A percentile compares a stretch with the other conserved stretches of the same genome.
Conservation (phyloP, 2,329 filamentous ascomycete species). For the Aureobasidium uvarum region DNA sequence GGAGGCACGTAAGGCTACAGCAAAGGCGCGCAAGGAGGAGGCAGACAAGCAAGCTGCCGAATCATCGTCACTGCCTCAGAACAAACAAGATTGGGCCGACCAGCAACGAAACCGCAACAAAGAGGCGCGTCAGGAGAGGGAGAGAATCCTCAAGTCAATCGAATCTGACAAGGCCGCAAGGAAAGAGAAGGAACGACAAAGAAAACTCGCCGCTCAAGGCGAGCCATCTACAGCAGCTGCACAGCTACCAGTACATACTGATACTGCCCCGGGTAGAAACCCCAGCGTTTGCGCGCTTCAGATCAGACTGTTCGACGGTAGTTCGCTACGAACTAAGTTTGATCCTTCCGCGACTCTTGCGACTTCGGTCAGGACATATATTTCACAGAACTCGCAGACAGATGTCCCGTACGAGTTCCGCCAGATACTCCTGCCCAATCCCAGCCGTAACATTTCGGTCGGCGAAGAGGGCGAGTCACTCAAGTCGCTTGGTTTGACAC, state of each 20-base stretch:
- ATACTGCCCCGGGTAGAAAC: background rate
- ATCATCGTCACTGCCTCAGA: conserved; percentile 31
- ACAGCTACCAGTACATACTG: conserved; percentile 16
- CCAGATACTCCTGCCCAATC: conserved; percentile 73
- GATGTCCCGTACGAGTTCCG: conserved; percentile 73
- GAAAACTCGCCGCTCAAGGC: conserved; percentile 44
- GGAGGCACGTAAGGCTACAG: conserved; percentile 42
- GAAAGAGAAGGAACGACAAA: conserved; percentile 55
- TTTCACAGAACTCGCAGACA: conserved; percentile 57
- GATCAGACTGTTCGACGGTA: conserved; percentile 80
- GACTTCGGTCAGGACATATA: conserved; percentile 70
- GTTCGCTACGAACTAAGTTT: conserved; percentile 72
- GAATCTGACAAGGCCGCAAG: conserved; percentile 73
- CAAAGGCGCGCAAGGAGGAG: conserved; percentile 43
- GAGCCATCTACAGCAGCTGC: conserved; percentile 41
- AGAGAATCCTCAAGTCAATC: conserved; percentile 70
- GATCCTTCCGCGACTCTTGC: conserved; percentile 58
- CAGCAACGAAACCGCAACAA: conserved; percentile 60
- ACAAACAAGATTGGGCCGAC: conserved; percentile 37
- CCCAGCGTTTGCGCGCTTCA: conserved; percentile 54
- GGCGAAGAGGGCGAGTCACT: conserved; percentile 71
- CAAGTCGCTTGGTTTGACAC: conserved; percentile 67
- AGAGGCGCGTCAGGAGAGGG: conserved; percentile 65
- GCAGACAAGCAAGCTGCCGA: conserved; percentile 36
- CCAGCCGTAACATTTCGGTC: conserved; percentile 70